Percentiles rank a stretch among this genome's conserved stretches.
These are phyloP conservation scores for Seiridium unicorne DNA, from an alignment of 2,329 filamentous ascomycete genomes.

Conservation along the genomic window DNA sequence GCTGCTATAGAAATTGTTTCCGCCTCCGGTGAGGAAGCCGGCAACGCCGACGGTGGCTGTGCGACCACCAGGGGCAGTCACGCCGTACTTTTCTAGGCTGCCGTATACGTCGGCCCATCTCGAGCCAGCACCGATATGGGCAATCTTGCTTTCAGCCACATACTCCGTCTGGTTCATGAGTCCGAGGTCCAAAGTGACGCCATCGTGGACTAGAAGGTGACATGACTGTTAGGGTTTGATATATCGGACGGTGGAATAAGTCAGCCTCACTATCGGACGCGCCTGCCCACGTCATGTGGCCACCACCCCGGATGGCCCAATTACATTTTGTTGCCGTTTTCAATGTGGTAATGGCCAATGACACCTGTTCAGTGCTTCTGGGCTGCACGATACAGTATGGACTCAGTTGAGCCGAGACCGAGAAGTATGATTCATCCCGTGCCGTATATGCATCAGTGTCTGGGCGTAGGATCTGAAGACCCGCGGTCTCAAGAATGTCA, in stretches of 20 bases:
- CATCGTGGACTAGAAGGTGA: slow-evolving; percentile 2
- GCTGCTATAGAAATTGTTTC: slow-evolving; percentile 15
- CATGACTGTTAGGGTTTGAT: background rate
- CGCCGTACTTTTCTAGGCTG: slow-evolving; percentile 14
- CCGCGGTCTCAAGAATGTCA: background rate
- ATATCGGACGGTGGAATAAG: background rate
- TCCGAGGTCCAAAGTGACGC: slow-evolving; percentile 12
- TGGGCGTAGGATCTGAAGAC: background rate
- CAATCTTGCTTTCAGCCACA: slow-evolving; percentile 21
- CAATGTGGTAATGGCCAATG: background rate
- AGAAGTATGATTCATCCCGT: slow-evolving; percentile 1
- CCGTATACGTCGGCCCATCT: slow-evolving; percentile 21
- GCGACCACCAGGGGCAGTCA: slow-evolving; percentile 21
- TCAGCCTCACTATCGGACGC: background rate
- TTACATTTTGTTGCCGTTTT: slow-evolving; percentile 2
- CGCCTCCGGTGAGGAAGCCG: slow-evolving; percentile 23
- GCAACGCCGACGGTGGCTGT: slow-evolving; percentile 20
- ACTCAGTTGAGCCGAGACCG: background rate
- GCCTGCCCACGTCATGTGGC: background rate
- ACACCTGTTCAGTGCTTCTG: background rate
- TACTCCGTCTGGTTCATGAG: slow-evolving; percentile 29
- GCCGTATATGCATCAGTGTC: background rate
- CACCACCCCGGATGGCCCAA: background rate
- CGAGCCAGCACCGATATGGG: slow-evolving; percentile 25
- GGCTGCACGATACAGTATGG: slow-evolving; percentile 3